phyloP scores from a whole-genome alignment of 2,329 filamentous ascomycete genomes.

The Chaetomiaceae sp. region DNA sequence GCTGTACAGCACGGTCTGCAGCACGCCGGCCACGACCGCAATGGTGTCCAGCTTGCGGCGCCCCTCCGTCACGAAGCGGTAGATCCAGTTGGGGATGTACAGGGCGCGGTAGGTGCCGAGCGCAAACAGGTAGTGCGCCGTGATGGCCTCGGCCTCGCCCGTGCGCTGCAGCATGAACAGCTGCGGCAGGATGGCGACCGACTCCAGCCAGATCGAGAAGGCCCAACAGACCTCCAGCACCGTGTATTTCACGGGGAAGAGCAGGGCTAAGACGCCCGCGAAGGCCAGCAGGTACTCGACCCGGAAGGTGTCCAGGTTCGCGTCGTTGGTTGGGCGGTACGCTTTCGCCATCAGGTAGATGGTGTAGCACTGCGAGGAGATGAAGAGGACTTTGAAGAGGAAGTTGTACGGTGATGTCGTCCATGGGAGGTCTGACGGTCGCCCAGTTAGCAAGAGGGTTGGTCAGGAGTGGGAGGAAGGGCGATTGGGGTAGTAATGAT shows the following conservation, averaged over 20 bases:
- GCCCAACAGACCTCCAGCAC: conserved; percentile 87
- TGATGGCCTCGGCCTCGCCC: conserved; percentile 98
- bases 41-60: conserved; percentile 75
- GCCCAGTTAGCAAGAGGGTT: conserved; percentile 5
- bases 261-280: conserved; percentile 67
- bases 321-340: conserved; percentile 96
- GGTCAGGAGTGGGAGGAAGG: background rate
- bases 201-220: conserved; percentile 97
- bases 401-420: conserved; percentile 85
- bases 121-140: conserved; percentile 94
- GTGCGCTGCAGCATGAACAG: conserved; percentile 97
- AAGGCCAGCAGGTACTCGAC: conserved; percentile 88
- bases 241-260: conserved; percentile 82
- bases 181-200: conserved; percentile 92
- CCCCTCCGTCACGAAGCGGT: conserved; percentile 71
- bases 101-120: conserved; percentile 85
- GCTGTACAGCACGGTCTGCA: conserved; percentile 93
- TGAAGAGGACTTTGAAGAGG: conserved; percentile 93
- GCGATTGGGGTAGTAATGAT: no score
- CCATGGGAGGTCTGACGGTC: conserved; percentile 68
- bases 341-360: conserved; percentile 97
- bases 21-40: conserved; percentile 77
- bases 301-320: conserved; percentile 94
- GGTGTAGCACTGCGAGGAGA: conserved; percentile 82
- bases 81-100: conserved; percentile 99